Evolutionary conservation across 306 rosid genomes (phyloP).

Genomic region (Vigna hirtella): DNA sequence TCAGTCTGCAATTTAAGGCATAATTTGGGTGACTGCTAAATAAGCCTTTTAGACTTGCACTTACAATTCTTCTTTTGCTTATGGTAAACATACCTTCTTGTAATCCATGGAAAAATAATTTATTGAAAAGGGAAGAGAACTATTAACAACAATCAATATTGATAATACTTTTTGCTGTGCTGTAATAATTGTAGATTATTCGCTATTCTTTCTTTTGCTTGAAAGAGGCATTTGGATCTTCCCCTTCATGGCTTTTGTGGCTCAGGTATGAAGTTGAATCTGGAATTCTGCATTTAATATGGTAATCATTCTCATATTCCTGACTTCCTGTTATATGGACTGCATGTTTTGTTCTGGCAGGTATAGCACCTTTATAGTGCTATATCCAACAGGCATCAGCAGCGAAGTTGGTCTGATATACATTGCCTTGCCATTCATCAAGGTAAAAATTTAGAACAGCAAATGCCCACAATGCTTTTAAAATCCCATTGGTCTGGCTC

Average conservation of each 20-base stretch:
- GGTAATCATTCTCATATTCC: neutral
- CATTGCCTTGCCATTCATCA: conserved; percentile 7
- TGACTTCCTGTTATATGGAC: neutral
- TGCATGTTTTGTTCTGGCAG: neutral
- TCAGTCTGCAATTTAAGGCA: neutral
- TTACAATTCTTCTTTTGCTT: neutral
- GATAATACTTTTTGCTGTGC: neutral
- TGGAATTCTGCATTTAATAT: neutral
- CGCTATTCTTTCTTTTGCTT: conserved; percentile 14
- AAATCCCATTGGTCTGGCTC: neutral
- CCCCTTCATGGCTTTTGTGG: conserved; percentile 26
- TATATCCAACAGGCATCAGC: conserved; percentile 13
- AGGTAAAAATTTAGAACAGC: neutral
- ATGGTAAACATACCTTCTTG: neutral
- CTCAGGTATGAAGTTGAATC: conserved; percentile 3
- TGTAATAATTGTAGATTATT: conserved; percentile 6
- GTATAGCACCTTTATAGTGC: conserved; percentile 12
- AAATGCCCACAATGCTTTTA: neutral
- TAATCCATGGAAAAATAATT: neutral
- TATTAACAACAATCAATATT: neutral
- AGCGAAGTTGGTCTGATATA: conserved; percentile 24
- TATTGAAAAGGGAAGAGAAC: neutral
- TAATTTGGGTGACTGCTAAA: neutral
- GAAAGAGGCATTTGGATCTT: conserved; percentile 15
- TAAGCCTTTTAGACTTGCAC: neutral